Evolutionary conservation across 2,329 filamentous ascomycete genomes (phyloP).

Genomic region (Bipolaris oryzae): DNA sequence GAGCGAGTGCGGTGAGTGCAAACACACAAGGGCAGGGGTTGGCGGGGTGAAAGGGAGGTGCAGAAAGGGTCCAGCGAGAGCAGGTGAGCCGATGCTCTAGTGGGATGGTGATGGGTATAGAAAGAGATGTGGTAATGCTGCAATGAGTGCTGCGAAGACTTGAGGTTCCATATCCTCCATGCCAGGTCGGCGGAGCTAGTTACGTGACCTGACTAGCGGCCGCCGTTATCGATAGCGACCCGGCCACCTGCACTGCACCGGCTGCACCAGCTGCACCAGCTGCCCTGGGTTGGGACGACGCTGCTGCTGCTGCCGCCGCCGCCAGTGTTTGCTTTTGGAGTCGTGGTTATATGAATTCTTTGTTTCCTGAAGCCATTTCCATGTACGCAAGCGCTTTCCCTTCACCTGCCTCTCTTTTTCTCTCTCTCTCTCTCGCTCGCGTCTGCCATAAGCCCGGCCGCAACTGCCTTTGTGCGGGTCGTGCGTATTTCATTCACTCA

Average conservation of each 20-base stretch:
- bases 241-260: background rate
- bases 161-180: conserved; percentile 11
- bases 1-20: conserved; percentile 44
- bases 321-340: too few relatives aligned
- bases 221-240: conserved; percentile 12
- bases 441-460: too few relatives aligned
- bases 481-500: background rate
- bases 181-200: conserved; percentile 12
- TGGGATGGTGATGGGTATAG: conserved; percentile 11
- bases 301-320: too few relatives aligned
- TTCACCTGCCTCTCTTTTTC: background rate
- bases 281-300: too few relatives aligned
- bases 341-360: too few relatives aligned
- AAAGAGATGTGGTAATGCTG: conserved; percentile 22
- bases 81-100: conserved; percentile 17
- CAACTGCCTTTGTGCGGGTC: too few relatives aligned
- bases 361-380: too few relatives aligned
- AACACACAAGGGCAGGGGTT: conserved; percentile 20
- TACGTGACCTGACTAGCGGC: conserved; percentile 17
- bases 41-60: conserved; percentile 2
- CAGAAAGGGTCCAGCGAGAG: conserved; percentile 13
- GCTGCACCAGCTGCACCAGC: background rate
- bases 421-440: background rate
- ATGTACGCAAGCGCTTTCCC: background rate
- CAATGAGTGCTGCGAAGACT: conserved; percentile 9